Evolutionary conservation across 179 eudicot species (phyloP), one percentile per base, ranked within the genome.

Genomic region (Camellia oleifera): DNA sequence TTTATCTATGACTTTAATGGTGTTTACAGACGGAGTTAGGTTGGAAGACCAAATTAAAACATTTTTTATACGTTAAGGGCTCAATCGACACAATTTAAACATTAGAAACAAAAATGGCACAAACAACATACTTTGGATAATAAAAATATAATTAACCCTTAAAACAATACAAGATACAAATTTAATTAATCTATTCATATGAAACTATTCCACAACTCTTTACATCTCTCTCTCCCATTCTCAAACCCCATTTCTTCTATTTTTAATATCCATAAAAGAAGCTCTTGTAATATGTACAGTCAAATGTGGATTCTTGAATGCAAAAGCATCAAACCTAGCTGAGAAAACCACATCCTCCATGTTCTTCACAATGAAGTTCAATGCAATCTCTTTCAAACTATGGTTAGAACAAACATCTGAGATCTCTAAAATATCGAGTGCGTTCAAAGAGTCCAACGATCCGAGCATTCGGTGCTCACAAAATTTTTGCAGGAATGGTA

Each of bases 271-370:
- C 84, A 89, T 72, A 80, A 89, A 92, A 0, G 92, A 88, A 0
- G 95, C 95, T 88, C 98, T 88, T 32, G 92, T 91, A 67, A 92
- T 92, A 56, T 88, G 91, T 73, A 89, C 92, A 81, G 92, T 83
- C 48, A 92, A 82, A 81, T 91, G 94, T 17, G 97, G 91, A 78
- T 91, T 92, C 90, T 90, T 89, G 66, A 92, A 86, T 75, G 97
- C 92, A 86, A 92, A 92, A 8, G 87, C 84, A 80, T 91, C 94
- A 86, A 87, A 92, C 66, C 83, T 86, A 65, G 87, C 54, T 2
- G 92, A 82, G 69, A 89, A 91, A 7, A 92, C 93, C 6, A 92
- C 78, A 72, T 87, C 94, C 72, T 92, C 93, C 90, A 88, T 86
- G 77, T 89, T 92, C 80, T 85, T 89, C 42, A 92, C 97, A 78